These are phyloP conservation scores for Pyrus communis DNA, from an alignment of 306 rosid species.

Conservation along the genomic window DNA sequence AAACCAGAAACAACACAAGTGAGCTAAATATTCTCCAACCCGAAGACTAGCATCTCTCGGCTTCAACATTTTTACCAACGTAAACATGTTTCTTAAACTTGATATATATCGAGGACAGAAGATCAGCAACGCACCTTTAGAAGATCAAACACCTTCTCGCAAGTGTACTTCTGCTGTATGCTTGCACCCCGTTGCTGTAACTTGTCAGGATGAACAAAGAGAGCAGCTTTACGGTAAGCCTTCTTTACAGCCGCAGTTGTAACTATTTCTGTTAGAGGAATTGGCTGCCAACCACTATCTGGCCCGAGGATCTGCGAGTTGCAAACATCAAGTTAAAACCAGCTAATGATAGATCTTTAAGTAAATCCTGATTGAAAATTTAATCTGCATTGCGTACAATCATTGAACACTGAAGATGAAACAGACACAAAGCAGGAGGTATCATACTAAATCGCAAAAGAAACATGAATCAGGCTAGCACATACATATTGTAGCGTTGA, in stretches of 20 bases:
- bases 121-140: slow-evolving; percentile 55
- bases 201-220: slow-evolving; percentile 90
- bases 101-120: neutral
- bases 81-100: neutral
- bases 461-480: neutral
- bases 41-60: neutral
- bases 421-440: neutral
- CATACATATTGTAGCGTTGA: slow-evolving; percentile 95
- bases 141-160: slow-evolving; percentile 97
- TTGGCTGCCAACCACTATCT: slow-evolving; percentile 86
- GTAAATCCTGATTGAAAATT: neutral
- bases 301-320: slow-evolving; percentile 75
- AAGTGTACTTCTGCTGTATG: slow-evolving; percentile 78
- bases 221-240: slow-evolving; percentile 88
- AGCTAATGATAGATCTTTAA: neutral
- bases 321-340: slow-evolving; percentile 3
- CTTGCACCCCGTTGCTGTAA: slow-evolving; percentile 94
- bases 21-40: neutral
- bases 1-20: neutral
- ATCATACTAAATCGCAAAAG: neutral
- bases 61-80: neutral
- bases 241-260: slow-evolving; percentile 56
- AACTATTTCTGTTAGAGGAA: slow-evolving; percentile 67
- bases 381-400: neutral
- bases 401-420: neutral